phyloP scores from a whole-genome alignment of 2,329 filamentous ascomycete species.

The Hymenoscyphus linearis region DNA sequence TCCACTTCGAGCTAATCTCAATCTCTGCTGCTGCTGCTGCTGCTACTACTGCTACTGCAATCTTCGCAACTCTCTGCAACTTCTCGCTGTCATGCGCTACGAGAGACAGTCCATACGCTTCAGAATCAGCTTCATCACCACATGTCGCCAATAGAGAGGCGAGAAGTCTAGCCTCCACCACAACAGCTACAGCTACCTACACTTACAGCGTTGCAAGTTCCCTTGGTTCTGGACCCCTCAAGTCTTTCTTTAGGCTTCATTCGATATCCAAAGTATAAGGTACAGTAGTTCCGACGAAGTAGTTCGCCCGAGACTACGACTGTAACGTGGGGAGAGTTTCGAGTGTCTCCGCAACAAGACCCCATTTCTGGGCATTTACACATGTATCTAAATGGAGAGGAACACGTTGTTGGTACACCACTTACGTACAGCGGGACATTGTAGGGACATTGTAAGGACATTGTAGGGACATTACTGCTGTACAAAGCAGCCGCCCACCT shows the following conservation, averaged over 20 bases:
- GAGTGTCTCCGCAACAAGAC: background rate
- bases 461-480: too few species aligned
- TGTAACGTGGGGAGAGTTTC: background rate
- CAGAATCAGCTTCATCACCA: background rate
- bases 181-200: too few species aligned
- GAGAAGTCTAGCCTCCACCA: background rate
- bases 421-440: background rate
- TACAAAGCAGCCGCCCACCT: too few species aligned
- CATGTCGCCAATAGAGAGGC: background rate
- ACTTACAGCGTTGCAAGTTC: too few species aligned
- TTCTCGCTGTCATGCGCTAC: background rate
- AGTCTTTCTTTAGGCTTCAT: background rate
- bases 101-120: background rate
- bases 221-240: background rate
- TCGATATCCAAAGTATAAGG: background rate
- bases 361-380: background rate
- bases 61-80: background rate
- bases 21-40: too few species aligned
- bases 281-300: background rate
- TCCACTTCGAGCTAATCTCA: too few species aligned
- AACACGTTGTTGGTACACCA: background rate
- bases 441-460: too few species aligned
- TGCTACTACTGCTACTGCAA: too few species aligned
- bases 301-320: background rate
- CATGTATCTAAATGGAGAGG: background rate